phyloP scores from a whole-genome alignment of 2,329 filamentous ascomycete species.

The Talaromyces sp. region DNA sequence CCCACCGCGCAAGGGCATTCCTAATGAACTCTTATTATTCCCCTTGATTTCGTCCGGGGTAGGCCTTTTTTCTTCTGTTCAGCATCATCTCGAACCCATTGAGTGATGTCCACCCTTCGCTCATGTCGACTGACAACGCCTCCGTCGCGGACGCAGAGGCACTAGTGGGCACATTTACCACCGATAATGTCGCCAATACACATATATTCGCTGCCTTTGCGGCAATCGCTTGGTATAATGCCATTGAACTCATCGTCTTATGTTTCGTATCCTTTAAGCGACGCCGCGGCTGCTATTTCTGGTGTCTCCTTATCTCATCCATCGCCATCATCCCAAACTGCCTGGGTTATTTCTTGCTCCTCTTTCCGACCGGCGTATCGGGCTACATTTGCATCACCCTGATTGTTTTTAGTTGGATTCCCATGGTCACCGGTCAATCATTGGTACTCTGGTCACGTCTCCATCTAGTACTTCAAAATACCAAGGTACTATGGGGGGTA shows the following conservation, averaged over 20 bases:
- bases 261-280: constrained; percentile 49
- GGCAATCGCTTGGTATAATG: constrained; percentile 27
- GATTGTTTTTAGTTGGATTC: constrained; percentile 44
- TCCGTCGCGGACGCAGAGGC: constrained; percentile 3
- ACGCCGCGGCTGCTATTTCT: constrained; percentile 51
- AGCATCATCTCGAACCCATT: not conserved
- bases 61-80: not conserved
- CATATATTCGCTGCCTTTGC: constrained; percentile 24
- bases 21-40: not conserved
- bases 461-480: constrained; percentile 45
- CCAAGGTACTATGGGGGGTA: constrained; percentile 37
- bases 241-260: constrained; percentile 36
- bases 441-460: constrained; percentile 52
- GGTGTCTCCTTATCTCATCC: constrained; percentile 47
- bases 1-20: not conserved
- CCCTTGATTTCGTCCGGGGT: not conserved
- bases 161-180: constrained; percentile 5
- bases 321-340: constrained; percentile 43
- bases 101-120: constrained; percentile 17
- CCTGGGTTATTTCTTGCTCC: constrained; percentile 48
- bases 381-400: constrained; percentile 40
- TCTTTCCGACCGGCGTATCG: constrained; percentile 37
- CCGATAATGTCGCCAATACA: constrained; percentile 2
- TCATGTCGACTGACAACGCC: constrained; percentile 18
- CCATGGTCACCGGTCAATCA: constrained; percentile 49